Conservation (phyloP, 331 rosid species). For the Quercus phellos region DNA sequence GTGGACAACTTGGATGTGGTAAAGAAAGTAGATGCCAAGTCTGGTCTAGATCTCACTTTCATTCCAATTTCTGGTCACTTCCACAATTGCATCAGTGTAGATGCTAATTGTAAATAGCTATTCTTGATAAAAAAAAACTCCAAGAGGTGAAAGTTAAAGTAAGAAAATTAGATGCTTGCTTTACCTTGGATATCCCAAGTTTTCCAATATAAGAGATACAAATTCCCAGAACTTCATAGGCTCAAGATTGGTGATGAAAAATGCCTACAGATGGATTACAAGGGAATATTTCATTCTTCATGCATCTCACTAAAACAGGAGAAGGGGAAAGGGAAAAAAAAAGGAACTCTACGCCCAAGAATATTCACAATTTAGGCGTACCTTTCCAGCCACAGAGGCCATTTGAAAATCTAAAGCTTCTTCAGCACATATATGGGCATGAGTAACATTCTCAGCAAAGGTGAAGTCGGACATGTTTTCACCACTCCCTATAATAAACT, state of each 20-base stretch:
- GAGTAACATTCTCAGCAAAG: slow-evolving; percentile 69
- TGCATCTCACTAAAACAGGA: not conserved
- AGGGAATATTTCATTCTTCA: slow-evolving; percentile 22
- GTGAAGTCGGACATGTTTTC: slow-evolving; percentile 73
- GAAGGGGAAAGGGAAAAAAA: not conserved
- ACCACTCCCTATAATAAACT: slow-evolving; percentile 82
- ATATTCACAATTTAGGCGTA: slow-evolving; percentile 17
- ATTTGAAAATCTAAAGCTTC: slow-evolving; percentile 61
- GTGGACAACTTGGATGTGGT: not conserved
- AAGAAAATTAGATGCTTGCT: slow-evolving; percentile 16
- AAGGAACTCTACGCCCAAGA: not conserved
- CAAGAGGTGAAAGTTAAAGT: not conserved
- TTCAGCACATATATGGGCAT: slow-evolving; percentile 88
- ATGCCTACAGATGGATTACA: slow-evolving; percentile 48
- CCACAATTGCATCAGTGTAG: too few species aligned
- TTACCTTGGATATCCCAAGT: slow-evolving; percentile 82
- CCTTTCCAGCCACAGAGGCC: slow-evolving; percentile 86
- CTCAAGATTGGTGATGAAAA: slow-evolving; percentile 74
- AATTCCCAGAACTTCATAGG: slow-evolving; percentile 74
- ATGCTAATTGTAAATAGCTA: not conserved
- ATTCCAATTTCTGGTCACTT: not conserved
- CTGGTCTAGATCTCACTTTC: not conserved
- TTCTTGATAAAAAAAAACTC: not conserved
- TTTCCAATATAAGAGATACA: slow-evolving; percentile 47
- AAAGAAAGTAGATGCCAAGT: not conserved